Conservation (phyloP, 208 protist genomes). For the Leishmania braziliensis region DNA sequence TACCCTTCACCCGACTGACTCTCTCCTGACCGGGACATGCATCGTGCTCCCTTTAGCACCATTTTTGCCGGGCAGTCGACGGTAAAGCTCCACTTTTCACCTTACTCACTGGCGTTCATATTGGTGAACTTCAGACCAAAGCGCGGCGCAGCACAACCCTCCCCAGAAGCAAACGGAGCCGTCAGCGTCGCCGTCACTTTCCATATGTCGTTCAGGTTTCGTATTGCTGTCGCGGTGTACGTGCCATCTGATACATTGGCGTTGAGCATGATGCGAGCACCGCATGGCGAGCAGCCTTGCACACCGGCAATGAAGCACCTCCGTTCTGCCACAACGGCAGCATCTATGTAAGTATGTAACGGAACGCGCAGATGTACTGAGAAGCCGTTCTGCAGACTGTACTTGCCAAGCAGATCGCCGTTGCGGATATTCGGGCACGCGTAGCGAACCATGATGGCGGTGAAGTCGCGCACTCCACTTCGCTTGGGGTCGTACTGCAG, state of each 20-base stretch:
- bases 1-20: not conserved
- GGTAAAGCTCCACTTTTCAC: not conserved
- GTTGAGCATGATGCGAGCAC: slow-evolving; percentile 58
- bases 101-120: slow-evolving; percentile 30
- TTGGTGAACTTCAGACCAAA: slow-evolving; percentile 60
- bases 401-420: slow-evolving; percentile 65
- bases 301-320: slow-evolving; percentile 61
- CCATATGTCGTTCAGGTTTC: slow-evolving; percentile 65
- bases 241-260: slow-evolving; percentile 53
- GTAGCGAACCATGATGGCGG: slow-evolving; percentile 32
- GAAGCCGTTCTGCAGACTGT: slow-evolving; percentile 48
- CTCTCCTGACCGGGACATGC: not conserved
- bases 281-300: slow-evolving; percentile 55
- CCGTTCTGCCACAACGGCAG: slow-evolving; percentile 53
- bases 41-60: not conserved
- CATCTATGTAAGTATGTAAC: slow-evolving; percentile 42
- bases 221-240: slow-evolving; percentile 41
- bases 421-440: slow-evolving; percentile 44
- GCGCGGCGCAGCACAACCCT: slow-evolving; percentile 12
- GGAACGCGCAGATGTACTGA: slow-evolving; percentile 58
- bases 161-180: slow-evolving; percentile 10
- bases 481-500: slow-evolving; percentile 65
- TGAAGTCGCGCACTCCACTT: slow-evolving; percentile 65
- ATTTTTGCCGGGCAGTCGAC: not conserved
- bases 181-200: slow-evolving; percentile 61